A percentile compares a stretch with the other conserved stretches of the same genome.
Conservation (phyloP, 345 rosid genomes). For the Carallia brachiata region DNA sequence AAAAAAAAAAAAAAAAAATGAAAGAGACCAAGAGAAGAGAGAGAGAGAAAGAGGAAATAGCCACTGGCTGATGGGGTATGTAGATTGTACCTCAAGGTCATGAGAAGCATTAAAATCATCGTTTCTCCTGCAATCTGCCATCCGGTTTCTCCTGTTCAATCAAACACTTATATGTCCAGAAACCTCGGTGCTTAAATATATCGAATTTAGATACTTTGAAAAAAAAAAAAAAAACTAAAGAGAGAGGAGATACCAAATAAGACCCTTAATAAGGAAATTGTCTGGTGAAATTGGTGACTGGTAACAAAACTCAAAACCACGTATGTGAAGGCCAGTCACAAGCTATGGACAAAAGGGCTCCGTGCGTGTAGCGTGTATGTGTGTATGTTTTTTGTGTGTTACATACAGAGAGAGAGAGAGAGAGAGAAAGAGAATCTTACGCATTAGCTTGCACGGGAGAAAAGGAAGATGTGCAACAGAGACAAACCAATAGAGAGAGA, state of each 20-base stretch:
- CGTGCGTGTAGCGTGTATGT: too few relatives aligned
- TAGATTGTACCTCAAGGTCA: slow-evolving; percentile 36
- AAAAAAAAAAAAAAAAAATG: too few relatives aligned
- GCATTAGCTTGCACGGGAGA: slow-evolving; percentile 41
- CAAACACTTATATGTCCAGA: not conserved
- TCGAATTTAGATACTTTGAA: too few relatives aligned
- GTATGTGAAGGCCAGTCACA: too few relatives aligned
- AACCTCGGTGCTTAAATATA: not conserved
- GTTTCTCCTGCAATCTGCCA: slow-evolving; percentile 52
- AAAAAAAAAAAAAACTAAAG: not conserved
- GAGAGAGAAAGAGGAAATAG: not conserved
- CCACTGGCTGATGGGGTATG: not conserved
- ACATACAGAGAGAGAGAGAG: not conserved
- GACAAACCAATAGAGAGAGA: not conserved
- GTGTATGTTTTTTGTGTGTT: not conserved
- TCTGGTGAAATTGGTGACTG: too few relatives aligned
- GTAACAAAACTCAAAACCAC: too few relatives aligned
- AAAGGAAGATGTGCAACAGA: slow-evolving; percentile 28
- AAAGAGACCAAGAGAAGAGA: not conserved
- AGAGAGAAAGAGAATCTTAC: slow-evolving; percentile 11
- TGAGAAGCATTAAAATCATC: slow-evolving; percentile 38
- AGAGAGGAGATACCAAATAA: too few relatives aligned
- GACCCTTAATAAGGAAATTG: too few relatives aligned
- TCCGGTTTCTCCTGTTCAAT: slow-evolving; percentile 21
- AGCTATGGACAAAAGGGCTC: too few relatives aligned